Evolutionary conservation across 371 early-diverging fungal genomes (phyloP).

Genomic region (Rhizopus delemar): DNA sequence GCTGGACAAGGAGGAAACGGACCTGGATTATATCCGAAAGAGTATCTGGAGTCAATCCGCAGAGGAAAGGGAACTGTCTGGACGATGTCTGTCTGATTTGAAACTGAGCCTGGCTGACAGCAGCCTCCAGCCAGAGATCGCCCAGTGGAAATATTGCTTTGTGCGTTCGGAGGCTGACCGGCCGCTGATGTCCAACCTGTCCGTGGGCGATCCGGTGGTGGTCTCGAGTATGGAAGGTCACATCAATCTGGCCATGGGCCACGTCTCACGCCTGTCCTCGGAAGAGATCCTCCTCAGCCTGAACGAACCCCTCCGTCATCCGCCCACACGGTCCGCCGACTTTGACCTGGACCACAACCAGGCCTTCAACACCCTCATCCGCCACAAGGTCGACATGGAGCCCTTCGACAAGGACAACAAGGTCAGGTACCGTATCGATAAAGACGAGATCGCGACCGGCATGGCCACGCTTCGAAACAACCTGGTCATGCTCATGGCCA

Average conservation of each 20-base stretch:
- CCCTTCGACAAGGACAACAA: slow-evolving; percentile 20
- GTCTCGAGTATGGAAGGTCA: slow-evolving; percentile 77
- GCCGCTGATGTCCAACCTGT: slow-evolving; percentile 56
- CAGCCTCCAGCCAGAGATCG: slow-evolving; percentile 1
- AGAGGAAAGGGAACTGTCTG: slow-evolving; percentile 35
- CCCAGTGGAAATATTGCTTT: slow-evolving; percentile 25
- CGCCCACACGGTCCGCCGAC: slow-evolving; percentile 45
- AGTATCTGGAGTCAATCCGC: slow-evolving; percentile 81
- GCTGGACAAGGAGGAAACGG: slow-evolving; percentile 79
- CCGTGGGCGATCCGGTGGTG: slow-evolving; percentile 80
- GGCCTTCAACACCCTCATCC: slow-evolving; percentile 22
- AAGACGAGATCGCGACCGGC: slow-evolving; percentile 74
- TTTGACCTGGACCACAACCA: slow-evolving; percentile 59
- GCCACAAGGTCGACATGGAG: neutral
- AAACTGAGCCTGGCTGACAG: slow-evolving; percentile 10
- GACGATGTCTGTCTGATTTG: slow-evolving; percentile 37
- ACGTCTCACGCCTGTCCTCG: slow-evolving; percentile 55
- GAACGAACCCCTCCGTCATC: slow-evolving; percentile 67
- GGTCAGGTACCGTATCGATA: slow-evolving; percentile 75
- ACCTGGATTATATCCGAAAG: slow-evolving; percentile 62
- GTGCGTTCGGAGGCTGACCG: neutral
- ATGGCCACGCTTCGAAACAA: slow-evolving; percentile 73
- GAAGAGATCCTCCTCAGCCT: slow-evolving; percentile 57
- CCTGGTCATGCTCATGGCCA: slow-evolving; percentile 67
- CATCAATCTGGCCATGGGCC: slow-evolving; percentile 79